Base-by-base conservation (phyloP, 768 basidiomycete genomes). In the Gymnopilus junonius region DNA sequence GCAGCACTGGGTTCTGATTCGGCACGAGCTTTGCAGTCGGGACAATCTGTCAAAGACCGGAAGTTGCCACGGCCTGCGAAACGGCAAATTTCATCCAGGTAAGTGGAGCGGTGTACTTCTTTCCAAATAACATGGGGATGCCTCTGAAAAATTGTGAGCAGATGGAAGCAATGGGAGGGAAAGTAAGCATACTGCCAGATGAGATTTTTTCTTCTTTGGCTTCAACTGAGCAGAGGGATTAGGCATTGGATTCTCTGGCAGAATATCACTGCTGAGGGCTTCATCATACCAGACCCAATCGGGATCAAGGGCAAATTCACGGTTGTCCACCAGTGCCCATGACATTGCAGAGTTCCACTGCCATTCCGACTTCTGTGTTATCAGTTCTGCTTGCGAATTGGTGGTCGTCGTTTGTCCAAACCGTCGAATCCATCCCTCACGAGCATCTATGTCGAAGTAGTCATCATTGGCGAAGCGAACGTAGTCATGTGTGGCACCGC, bases 51-150 rank as follows among this genome's bases (percentile, higher is more conserved):
- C 14, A 17, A 15, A 17, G 14, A 17, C 11, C 14, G n/a, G 20
- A 59, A 59, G 32, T 59, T 46, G 4, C 45, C 58, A 8, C 46
- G 27, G 6, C 58, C 58, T 1, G 43, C 4, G 32, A 27, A 59
- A 7, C 45, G 31, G 10, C 32, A 11, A 7, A 59, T 48, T 23
- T 59, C 58, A 17, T 59, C 45, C 1, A 59, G 46, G 20, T 59
- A 59, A 3, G 20, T 35, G 5, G 46, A 32, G 1, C 46, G 58
- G 12, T 50, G 25, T 23, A 21, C 12, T 5, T 34, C 32, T 12
- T 50, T 50, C 50, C 59, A 53, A 4, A 60, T n/a, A 11, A 60
- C 46, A 37, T 60, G 46, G 4, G 48, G 59, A 7, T 37, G n/a
- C 29, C 35, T 53, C 59, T 60, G 58, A 21, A 21, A 21, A 17